phyloP scores from a whole-genome alignment of 2,329 filamentous ascomycete genomes.

The Dendryphion nanum region DNA sequence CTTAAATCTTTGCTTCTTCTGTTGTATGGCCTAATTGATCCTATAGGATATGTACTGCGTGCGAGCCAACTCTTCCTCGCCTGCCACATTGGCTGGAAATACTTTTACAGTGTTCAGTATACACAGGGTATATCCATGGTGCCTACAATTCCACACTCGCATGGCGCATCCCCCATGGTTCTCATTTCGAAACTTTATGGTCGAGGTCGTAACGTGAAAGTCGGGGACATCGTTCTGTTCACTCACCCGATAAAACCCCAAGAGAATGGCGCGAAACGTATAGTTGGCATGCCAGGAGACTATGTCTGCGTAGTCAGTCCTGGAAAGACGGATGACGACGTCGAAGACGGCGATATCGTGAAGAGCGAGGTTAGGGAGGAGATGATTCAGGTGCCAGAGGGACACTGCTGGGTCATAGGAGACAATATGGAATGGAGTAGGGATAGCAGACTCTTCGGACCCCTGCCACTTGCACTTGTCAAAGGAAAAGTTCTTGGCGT shows the following conservation, averaged over 20 bases:
- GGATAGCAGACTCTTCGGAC: conserved; percentile 84
- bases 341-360: conserved; percentile 14
- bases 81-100: conserved; percentile 42
- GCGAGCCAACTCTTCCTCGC: conserved; percentile 11
- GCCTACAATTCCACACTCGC: conserved; percentile 63
- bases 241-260: conserved; percentile 65
- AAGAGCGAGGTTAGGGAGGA: conserved; percentile 24
- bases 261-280: conserved; percentile 71
- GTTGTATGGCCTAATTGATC: too few relatives aligned
- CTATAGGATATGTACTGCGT: too few relatives aligned
- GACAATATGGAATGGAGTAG: conserved; percentile 83
- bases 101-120: conserved; percentile 60
- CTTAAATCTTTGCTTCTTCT: too few relatives aligned
- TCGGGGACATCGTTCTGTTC: conserved; percentile 85
- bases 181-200: conserved; percentile 27
- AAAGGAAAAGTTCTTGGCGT: conserved; percentile 71
- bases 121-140: conserved; percentile 82
- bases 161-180: conserved; percentile 15
- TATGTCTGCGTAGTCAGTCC: conserved; percentile 69
- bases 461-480: conserved; percentile 80
- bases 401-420: conserved; percentile 87
- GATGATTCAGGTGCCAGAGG: conserved; percentile 79
- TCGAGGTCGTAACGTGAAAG: conserved; percentile 60
- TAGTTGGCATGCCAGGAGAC: conserved; percentile 60
- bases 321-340: conserved; percentile 32